Evolutionary conservation across 1,284 basidiomycete genomes (phyloP), one percentile per base, ranked within the genome.

Genomic region (Ustilago sp.): DNA sequence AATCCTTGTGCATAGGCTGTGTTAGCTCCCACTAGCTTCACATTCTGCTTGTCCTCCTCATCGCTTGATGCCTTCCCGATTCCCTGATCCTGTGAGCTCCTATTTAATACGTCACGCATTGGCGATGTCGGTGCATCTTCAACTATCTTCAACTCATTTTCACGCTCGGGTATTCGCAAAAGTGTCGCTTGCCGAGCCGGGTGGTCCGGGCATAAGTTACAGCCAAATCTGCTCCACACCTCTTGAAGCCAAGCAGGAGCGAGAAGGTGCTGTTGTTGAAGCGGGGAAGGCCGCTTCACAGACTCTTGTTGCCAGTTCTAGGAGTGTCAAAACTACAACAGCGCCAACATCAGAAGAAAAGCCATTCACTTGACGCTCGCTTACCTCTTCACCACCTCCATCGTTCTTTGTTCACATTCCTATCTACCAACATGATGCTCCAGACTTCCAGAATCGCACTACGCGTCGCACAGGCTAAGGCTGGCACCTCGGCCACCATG

Each of bases 371-470:
- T 38, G n/a, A 45, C 43, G 43, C n/a, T 15, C n/a, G 8, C 43
- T 38, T 28, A 28, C 23, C 23, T 38, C 36, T 13, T 38, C 43
- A 45, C 43, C 43, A 45, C 53, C 34, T 17, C 43, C 23, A 5
- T 28, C 28, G n/a, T 43, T 32, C 13, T 53, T 17, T 32, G 15
- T 53, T 17, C 38, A 41, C 41, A 45, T 36, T 11, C 19, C 28
- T 31, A n/a, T 19, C 47, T 13, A 34, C 28, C 64, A 65, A 62
- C 4, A 74, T 66, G 65, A 76, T 76, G 68, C 62, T 68, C 8
- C 62, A 68, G 23, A 58, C 68, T 15, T 56, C 65, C 61, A 34
- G 68, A 65, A 62, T 41, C 23, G 62, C 59, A 15, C 41, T 76
- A 11, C 74, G 74, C 45, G 47, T 43, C 55, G 63, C 60, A 28